These are phyloP conservation scores for Rhizopogon rudus DNA, from an alignment of 768 basidiomycete genomes.

Conservation along the genomic window DNA sequence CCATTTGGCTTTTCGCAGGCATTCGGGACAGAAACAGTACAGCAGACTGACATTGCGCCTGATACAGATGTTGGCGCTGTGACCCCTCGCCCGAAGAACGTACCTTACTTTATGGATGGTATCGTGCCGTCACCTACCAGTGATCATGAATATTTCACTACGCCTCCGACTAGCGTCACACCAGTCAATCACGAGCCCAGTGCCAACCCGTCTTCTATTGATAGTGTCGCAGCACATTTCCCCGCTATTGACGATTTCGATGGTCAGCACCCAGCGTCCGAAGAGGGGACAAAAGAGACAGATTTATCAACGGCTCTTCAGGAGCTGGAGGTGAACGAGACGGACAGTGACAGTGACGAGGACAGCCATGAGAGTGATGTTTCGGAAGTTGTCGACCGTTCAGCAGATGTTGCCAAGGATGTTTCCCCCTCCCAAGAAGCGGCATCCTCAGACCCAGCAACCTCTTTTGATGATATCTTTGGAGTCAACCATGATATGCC, in stretches of 20 bases:
- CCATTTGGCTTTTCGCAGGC: conserved; percentile 48
- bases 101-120: conserved; percentile 10
- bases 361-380: conserved; percentile 23
- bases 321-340: conserved; percentile 54
- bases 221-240: conserved; percentile 25
- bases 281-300: conserved; percentile 32
- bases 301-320: conserved; percentile 49
- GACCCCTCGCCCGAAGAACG: conserved; percentile 14
- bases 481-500: conserved; percentile 26
- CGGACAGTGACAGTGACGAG: conserved; percentile 48
- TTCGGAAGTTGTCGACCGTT: conserved; percentile 6
- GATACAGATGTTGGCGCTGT: conserved; percentile 17
- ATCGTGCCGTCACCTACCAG: conserved; percentile 27
- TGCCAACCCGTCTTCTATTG: conserved; percentile 20
- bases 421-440: conserved; percentile 9
- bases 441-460: conserved; percentile 4
- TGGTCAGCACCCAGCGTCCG: conserved; percentile 3
- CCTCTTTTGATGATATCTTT: conserved; percentile 57
- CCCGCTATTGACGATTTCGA: conserved; percentile 31
- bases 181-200: conserved; percentile 13
- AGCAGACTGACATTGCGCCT: conserved; percentile 10
- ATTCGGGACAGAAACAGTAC: conserved; percentile 11
- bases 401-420: background rate
- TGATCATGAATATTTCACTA: conserved; percentile 52
- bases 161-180: conserved; percentile 46